Percentiles rank a stretch among this genome's conserved stretches.
These are phyloP conservation scores for Yamadazyma kitorensis DNA, from an alignment of 805 yeast genomes.

Conservation along the genomic window DNA sequence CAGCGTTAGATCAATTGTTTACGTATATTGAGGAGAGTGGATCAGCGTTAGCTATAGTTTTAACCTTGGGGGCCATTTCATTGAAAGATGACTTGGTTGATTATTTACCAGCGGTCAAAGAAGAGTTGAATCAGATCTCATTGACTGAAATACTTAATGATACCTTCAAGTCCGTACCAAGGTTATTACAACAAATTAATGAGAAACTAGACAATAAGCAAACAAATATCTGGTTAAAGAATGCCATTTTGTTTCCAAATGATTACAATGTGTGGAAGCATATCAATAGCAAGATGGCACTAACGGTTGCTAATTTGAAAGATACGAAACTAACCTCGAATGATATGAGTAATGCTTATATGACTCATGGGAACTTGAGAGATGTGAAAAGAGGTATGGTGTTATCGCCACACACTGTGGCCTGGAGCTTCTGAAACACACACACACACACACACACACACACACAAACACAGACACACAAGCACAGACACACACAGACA, in stretches of 20 bases:
- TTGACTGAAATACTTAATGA: slow-evolving; percentile 50
- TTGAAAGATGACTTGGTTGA: slow-evolving; percentile 59
- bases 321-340: slow-evolving; percentile 49
- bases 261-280: slow-evolving; percentile 67
- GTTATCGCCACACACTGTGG: no score
- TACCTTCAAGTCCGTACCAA: slow-evolving; percentile 53
- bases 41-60: slow-evolving; percentile 59
- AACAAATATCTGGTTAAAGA: slow-evolving; percentile 55
- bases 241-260: slow-evolving; percentile 72
- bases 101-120: slow-evolving; percentile 60
- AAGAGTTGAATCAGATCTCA: slow-evolving; percentile 57
- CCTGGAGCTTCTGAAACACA: no score
- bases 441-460: no score
- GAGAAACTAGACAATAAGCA: slow-evolving; percentile 28
- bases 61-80: slow-evolving; percentile 78
- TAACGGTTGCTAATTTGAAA: slow-evolving; percentile 53
- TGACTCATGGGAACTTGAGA: slow-evolving; percentile 45
- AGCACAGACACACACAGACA: no score
- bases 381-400: slow-evolving; percentile 68
- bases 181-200: slow-evolving; percentile 51
- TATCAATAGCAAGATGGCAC: slow-evolving; percentile 54
- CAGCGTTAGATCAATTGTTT: slow-evolving; percentile 81
- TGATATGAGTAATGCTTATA: slow-evolving; percentile 52
- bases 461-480: no score
- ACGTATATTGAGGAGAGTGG: slow-evolving; percentile 62